Conservation (phyloP, 2,329 filamentous ascomycete genomes). For the Arthrobotrys entomopaga region DNA sequence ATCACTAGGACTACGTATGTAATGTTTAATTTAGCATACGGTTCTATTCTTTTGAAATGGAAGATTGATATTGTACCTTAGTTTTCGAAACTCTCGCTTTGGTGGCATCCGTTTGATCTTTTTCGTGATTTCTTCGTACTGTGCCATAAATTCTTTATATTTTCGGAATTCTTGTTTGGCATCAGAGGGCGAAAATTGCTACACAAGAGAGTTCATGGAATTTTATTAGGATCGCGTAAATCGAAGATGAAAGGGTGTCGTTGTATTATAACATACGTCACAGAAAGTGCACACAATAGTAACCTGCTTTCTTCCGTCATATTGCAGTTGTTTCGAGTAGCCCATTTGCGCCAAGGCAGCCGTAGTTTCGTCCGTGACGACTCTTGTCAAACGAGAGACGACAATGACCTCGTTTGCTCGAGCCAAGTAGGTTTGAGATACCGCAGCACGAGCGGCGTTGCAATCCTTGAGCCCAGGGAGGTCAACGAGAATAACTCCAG, state of each 20-base stretch:
- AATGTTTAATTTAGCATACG: neutral
- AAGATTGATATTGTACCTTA: conserved; percentile 3
- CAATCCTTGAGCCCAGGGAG: conserved; percentile 37
- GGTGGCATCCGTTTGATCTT: conserved; percentile 2
- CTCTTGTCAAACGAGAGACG: conserved; percentile 26
- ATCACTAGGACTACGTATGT: neutral
- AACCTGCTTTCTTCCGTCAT: conserved; percentile 28
- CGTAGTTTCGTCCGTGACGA: conserved; percentile 27
- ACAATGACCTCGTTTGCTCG: conserved; percentile 44
- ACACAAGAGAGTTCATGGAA: neutral
- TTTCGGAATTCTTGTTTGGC: conserved; percentile 31
- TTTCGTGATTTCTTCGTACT: conserved; percentile 16
- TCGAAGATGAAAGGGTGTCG: neutral
- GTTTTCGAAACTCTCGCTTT: conserved; percentile 1
- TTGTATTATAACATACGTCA: conserved; percentile 17
- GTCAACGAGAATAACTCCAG: conserved; percentile 35
- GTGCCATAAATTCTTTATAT: conserved; percentile 16
- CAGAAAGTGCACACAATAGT: conserved; percentile 43
- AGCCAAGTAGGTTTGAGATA: conserved; percentile 29
- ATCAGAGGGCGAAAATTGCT: conserved; percentile 27
- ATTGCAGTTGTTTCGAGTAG: conserved; percentile 31
- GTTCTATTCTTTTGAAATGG: neutral
- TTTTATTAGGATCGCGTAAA: neutral
- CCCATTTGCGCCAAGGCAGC: conserved; percentile 33
- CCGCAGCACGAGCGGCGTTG: conserved; percentile 36